Conservation (phyloP, 192 early-diverging fungal species). For the Coemansia sp. region DNA sequence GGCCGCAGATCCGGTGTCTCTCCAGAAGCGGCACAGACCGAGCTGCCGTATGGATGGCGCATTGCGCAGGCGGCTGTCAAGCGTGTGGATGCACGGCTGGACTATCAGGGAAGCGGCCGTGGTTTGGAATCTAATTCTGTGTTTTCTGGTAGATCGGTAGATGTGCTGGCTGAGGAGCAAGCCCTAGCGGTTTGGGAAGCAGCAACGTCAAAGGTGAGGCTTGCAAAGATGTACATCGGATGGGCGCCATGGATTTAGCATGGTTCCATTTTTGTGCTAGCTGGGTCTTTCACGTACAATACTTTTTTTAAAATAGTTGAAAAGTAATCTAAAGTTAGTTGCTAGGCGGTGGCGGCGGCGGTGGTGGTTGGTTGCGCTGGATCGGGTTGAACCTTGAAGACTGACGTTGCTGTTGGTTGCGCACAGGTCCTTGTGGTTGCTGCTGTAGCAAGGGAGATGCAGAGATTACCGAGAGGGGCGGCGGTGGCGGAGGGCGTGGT, state of each 20-base stretch:
- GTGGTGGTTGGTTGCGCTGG: constrained; percentile 26
- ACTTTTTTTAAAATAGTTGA: too few species aligned
- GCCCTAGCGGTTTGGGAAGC: constrained; percentile 25
- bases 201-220: constrained; percentile 15
- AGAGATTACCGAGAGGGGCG: constrained; percentile 8
- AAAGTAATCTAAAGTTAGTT: not conserved
- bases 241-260: constrained; percentile 45
- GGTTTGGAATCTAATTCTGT: not conserved
- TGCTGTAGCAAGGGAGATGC: constrained; percentile 10
- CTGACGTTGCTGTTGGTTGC: constrained; percentile 15
- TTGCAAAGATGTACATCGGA: constrained; percentile 40
- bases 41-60: constrained; percentile 36
- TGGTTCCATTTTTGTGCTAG: not conserved
- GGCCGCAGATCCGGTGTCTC: not conserved
- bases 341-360: not conserved
- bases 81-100: constrained; percentile 35
- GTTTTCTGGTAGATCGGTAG: not conserved
- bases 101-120: constrained; percentile 7
- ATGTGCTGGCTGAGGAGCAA: constrained; percentile 18
- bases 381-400: constrained; percentile 45
- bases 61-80: constrained; percentile 30
- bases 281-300: not conserved
- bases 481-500: constrained; percentile 13
- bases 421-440: constrained; percentile 14
- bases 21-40: constrained; percentile 8